phyloP scores from a whole-genome alignment of 805 yeast species.

The Candida odintsovae region DNA sequence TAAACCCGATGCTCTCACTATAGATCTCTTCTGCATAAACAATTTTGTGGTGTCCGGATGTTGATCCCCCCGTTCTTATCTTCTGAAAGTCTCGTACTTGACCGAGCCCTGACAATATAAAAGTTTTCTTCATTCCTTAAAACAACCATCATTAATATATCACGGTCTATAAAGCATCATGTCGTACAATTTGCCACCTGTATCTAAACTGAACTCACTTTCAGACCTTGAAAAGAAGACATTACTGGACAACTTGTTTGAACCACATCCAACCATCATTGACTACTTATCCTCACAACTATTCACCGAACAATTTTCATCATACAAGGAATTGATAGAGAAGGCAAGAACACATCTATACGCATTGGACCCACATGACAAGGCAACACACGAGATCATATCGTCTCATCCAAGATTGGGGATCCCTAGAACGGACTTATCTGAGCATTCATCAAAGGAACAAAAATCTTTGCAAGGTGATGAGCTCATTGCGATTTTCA shows the following conservation, averaged over 20 bases:
- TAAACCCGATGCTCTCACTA: too few relatives aligned
- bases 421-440: conserved; percentile 47
- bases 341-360: conserved; percentile 9
- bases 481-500: conserved; percentile 44
- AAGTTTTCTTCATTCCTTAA: not conserved
- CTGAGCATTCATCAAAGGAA: conserved; percentile 63
- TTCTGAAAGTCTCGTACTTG: not conserved
- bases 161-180: conserved; percentile 1
- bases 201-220: conserved; percentile 18
- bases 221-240: conserved; percentile 26
- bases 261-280: conserved; percentile 18
- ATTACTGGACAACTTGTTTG: conserved; percentile 34
- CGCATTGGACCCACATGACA: conserved; percentile 12
- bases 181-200: conserved; percentile 28
- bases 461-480: conserved; percentile 58
- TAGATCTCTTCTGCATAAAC: too few relatives aligned
- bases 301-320: conserved; percentile 2
- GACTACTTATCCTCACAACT: conserved; percentile 15
- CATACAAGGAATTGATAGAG: conserved; percentile 14
- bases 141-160: not conserved
- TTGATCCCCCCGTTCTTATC: not conserved
- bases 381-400: conserved; percentile 42
- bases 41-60: not conserved
- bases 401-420: conserved; percentile 92
- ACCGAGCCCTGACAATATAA: not conserved